A percentile compares a stretch with the other conserved stretches of the same genome.
These are phyloP conservation scores for Tylopilus cervinicoccineus DNA, from an alignment of 768 basidiomycete species.

Conservation along the genomic window DNA sequence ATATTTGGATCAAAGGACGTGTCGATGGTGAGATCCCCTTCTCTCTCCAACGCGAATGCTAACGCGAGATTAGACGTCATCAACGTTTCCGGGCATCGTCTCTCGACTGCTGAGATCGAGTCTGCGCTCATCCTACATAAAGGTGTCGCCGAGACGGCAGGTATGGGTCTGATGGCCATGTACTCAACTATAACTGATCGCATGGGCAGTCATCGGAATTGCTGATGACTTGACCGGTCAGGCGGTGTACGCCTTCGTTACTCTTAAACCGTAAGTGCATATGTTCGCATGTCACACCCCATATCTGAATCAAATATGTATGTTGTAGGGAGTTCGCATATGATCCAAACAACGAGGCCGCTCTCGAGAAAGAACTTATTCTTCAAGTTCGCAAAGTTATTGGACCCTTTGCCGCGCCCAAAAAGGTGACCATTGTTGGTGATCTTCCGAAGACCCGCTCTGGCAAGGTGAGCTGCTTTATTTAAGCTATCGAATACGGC, in stretches of 20 bases:
- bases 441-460: conserved; percentile 94
- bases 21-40: conserved; percentile 67
- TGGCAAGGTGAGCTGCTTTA: conserved; percentile 60
- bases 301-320: background rate
- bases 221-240: conserved; percentile 89
- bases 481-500: background rate
- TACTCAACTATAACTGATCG: conserved; percentile 5
- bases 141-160: conserved; percentile 94
- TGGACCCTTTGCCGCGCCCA: conserved; percentile 96
- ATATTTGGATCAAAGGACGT: conserved; percentile 98
- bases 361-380: conserved; percentile 79
- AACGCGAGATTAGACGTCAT: conserved; percentile 66
- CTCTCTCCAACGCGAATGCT: background rate
- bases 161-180: conserved; percentile 25
- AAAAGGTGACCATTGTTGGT: conserved; percentile 78
- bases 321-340: conserved; percentile 76
- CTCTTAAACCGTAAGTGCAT: conserved; percentile 78
- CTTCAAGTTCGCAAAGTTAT: conserved; percentile 97
- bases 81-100: conserved; percentile 95
- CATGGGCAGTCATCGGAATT: conserved; percentile 63
- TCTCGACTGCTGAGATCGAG: conserved; percentile 98
- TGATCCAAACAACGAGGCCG: conserved; percentile 63
- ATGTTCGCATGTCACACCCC: background rate
- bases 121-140: conserved; percentile 92
- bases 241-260: conserved; percentile 92